Base-by-base conservation (phyloP, 805 yeast genomes). In the fission yeast (Schizosaccharomyces pombe) region DNA sequence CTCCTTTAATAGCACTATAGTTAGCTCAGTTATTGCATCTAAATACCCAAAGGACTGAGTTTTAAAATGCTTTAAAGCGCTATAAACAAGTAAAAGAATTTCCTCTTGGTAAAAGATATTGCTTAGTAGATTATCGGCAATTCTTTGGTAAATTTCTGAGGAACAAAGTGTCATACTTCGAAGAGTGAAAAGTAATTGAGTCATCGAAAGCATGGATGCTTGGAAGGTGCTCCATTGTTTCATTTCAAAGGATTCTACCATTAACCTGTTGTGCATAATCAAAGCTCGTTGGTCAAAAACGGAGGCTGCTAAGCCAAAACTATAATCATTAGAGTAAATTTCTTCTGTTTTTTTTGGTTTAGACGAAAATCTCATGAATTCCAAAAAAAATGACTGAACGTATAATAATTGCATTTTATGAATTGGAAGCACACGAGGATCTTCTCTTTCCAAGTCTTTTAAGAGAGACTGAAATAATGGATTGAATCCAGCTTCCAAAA, bases 301-400 rank as follows among this genome's bases (percentile, higher is more conserved):
- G 9, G 74, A 72, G 4, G 76, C 76, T 33, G 57, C 57, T 8
- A 58, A 54, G 14, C 59, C 60, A 30, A 55, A 59, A 9, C 55
- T 58, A 14, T 49, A 47, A n/a, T 55, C 56, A n/a, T 54, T 14
- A 3, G 43, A 53, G 34, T 29, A 33, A 19, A 24, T 22, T 32
- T 22, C 53, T 14, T 26, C 54, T 22, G 60, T 47, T 26, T 57
- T 56, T 2, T 28, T 32, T 11, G 5, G 12, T 11, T 55, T 37
- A 1, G 29, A 14, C 2, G 29, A 14, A 11, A 69, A 59, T 9
- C 58, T 57, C 22, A 81, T 68, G 60, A 82, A 85, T 57, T 77
- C 85, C 52, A 85, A 68, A 60, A 85, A 80, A 95, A 96, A 89
- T 1, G 84, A 71, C 4, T 75, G 67, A 4, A 83, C 68, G 56